These are phyloP conservation scores for Scheffersomyces insectosa DNA, from an alignment of 1,139 yeast genomes.

Conservation along the genomic window DNA sequence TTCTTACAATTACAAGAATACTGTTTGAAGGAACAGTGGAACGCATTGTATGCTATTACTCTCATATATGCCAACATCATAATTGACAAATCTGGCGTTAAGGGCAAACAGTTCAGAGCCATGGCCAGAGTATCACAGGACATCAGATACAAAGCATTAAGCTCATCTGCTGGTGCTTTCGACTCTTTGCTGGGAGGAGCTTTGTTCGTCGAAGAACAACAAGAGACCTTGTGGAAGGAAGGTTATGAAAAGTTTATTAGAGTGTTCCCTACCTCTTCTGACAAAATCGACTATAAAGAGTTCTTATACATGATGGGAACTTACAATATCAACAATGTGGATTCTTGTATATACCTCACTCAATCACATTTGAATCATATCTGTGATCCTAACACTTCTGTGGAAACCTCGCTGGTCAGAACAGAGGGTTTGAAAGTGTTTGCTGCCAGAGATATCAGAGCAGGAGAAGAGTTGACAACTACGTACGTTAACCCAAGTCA, in stretches of 20 bases:
- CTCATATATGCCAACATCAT: constrained; percentile 51
- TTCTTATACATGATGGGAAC: constrained; percentile 67
- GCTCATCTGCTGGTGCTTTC: constrained; percentile 58
- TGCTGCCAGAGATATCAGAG: constrained; percentile 58
- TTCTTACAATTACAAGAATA: constrained; percentile 61
- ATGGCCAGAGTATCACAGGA: constrained; percentile 76
- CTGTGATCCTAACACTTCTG: constrained; percentile 71
- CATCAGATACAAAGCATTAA: constrained; percentile 59
- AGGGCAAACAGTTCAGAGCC: constrained; percentile 49
- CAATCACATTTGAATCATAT: constrained; percentile 77
- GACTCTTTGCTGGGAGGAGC: constrained; percentile 53
- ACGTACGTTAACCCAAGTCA: constrained; percentile 71
- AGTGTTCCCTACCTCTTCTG: constrained; percentile 46
- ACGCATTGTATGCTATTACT: constrained; percentile 67
- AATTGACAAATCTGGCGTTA: constrained; percentile 46
- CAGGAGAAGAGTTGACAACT: constrained; percentile 69
- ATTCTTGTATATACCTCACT: constrained; percentile 58
- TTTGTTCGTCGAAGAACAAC: constrained; percentile 53
- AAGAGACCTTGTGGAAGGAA: constrained; percentile 60
- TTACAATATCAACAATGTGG: constrained; percentile 71
- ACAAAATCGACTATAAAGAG: constrained; percentile 48
- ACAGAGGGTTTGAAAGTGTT: constrained; percentile 57
- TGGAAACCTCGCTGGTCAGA: constrained; percentile 47
- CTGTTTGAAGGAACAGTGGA: constrained; percentile 68
- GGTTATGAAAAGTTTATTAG: constrained; percentile 53